Percentiles rank a stretch among this genome's conserved stretches.
Conservation (phyloP, 2,329 filamentous ascomycete species). For the Exserohilum turcica region DNA sequence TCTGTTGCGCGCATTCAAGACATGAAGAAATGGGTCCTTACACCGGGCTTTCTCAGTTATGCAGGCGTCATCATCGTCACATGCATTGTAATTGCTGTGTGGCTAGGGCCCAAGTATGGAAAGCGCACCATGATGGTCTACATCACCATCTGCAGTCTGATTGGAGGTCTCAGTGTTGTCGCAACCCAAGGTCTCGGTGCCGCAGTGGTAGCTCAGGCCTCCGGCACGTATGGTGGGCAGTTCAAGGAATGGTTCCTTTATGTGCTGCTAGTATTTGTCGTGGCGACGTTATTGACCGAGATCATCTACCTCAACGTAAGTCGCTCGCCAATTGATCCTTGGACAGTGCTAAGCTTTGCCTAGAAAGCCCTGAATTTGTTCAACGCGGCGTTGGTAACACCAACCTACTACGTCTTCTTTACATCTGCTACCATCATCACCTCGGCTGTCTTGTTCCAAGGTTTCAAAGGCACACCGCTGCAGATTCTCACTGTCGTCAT, state of each 20-base stretch:
- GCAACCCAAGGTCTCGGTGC: slow-evolving; percentile 91
- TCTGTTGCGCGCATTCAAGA: slow-evolving; percentile 87
- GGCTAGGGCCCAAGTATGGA: slow-evolving; percentile 83
- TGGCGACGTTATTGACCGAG: slow-evolving; percentile 86
- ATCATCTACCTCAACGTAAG: slow-evolving; percentile 95
- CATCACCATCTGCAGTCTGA: slow-evolving; percentile 91
- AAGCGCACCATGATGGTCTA: slow-evolving; percentile 99
- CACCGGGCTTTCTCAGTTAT: slow-evolving; percentile 85
- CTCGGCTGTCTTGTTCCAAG: slow-evolving; percentile 87
- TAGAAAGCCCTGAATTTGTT: slow-evolving; percentile 98
- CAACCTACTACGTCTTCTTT: slow-evolving; percentile 98
- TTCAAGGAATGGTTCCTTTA: slow-evolving; percentile 99
- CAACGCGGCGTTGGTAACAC: slow-evolving; percentile 95
- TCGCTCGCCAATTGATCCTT: slow-evolving; percentile 27
- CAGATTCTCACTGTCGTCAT: slow-evolving; percentile 88
- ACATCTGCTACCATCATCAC: slow-evolving; percentile 94
- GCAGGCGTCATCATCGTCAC: slow-evolving; percentile 81
- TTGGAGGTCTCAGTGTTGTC: slow-evolving; percentile 92
- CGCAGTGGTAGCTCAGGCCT: slow-evolving; percentile 84
- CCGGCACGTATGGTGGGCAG: slow-evolving; percentile 71
- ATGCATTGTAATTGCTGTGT: slow-evolving; percentile 73
- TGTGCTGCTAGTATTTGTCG: slow-evolving; percentile 86
- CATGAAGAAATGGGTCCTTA: slow-evolving; percentile 85
- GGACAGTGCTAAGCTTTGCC: slow-evolving; percentile 6
- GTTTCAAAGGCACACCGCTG: slow-evolving; percentile 83